These are phyloP conservation scores for Pythium pectinolyticum DNA, from an alignment of 352 stramenopile species.

Conservation along the genomic window DNA sequence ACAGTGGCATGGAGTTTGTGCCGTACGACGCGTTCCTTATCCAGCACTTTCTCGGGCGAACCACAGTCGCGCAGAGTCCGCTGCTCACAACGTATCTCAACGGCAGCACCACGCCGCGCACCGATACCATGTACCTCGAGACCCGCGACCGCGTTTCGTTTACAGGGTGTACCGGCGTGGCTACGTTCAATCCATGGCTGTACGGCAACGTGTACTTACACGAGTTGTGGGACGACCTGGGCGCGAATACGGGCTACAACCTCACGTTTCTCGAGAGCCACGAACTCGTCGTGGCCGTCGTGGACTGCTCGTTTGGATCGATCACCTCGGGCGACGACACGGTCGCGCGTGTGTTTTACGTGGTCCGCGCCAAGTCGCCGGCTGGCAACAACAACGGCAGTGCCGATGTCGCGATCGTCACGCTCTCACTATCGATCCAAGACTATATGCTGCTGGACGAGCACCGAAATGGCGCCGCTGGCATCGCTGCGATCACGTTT, in stretches of 20 bases:
- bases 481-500: conserved; percentile 14
- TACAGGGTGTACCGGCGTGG: conserved; percentile 6
- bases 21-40: conserved; percentile 30
- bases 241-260: conserved; percentile 36
- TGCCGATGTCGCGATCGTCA: conserved; percentile 24
- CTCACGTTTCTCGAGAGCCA: conserved; percentile 31
- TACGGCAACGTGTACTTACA: conserved; percentile 43
- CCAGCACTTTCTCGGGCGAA: conserved; percentile 28
- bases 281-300: conserved; percentile 44
- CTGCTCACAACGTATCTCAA: conserved; percentile 29
- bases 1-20: conserved; percentile 14
- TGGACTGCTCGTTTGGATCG: conserved; percentile 40
- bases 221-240: conserved; percentile 23
- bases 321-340: conserved; percentile 19
- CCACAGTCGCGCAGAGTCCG: too few relatives aligned
- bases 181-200: neutral
- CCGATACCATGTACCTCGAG: conserved; percentile 40
- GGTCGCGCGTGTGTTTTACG: conserved; percentile 9
- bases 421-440: conserved; percentile 18
- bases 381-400: too few relatives aligned
- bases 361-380: conserved; percentile 21
- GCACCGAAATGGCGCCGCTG: conserved; percentile 10
- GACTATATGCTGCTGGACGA: conserved; percentile 19
- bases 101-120: conserved; percentile 32
- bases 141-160: conserved; percentile 8